phyloP scores from a whole-genome alignment of 768 basidiomycete genomes.

The Xerocomellus amylosporus region DNA sequence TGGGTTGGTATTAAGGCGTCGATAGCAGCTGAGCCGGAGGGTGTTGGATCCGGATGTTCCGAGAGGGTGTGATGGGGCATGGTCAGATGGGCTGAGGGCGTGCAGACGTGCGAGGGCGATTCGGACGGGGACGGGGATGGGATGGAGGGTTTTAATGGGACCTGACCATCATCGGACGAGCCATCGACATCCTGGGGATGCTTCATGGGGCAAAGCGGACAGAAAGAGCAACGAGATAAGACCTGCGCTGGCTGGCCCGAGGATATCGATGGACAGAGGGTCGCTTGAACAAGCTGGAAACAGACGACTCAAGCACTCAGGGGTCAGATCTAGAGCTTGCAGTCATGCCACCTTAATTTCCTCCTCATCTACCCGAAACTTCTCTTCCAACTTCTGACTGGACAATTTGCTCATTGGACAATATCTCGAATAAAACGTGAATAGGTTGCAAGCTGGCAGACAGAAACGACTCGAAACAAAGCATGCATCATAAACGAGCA shows the following conservation, averaged over 20 bases:
- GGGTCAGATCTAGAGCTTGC: background rate
- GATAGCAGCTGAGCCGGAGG: background rate
- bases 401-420: background rate
- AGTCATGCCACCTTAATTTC: constrained; percentile 4
- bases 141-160: constrained; percentile 9
- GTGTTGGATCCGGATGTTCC: constrained; percentile 12
- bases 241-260: background rate
- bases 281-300: constrained; percentile 28
- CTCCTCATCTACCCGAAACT: background rate
- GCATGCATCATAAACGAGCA: constrained; percentile 4
- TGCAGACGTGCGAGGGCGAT: background rate
- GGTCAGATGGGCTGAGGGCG: constrained; percentile 12
- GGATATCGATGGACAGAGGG: constrained; percentile 4
- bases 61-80: constrained; percentile 13
- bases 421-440: constrained; percentile 12
- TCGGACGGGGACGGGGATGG: background rate
- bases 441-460: constrained; percentile 11
- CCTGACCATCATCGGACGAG: constrained; percentile 15
- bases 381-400: no score
- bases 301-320: constrained; percentile 21
- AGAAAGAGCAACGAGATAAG: constrained; percentile 21
- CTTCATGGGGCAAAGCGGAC: constrained; percentile 37
- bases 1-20: background rate
- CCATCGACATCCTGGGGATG: constrained; percentile 48
- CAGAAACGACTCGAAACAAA: background rate